phyloP scores from a whole-genome alignment of 2,329 filamentous ascomycete genomes.

The Bertia moriformis region DNA sequence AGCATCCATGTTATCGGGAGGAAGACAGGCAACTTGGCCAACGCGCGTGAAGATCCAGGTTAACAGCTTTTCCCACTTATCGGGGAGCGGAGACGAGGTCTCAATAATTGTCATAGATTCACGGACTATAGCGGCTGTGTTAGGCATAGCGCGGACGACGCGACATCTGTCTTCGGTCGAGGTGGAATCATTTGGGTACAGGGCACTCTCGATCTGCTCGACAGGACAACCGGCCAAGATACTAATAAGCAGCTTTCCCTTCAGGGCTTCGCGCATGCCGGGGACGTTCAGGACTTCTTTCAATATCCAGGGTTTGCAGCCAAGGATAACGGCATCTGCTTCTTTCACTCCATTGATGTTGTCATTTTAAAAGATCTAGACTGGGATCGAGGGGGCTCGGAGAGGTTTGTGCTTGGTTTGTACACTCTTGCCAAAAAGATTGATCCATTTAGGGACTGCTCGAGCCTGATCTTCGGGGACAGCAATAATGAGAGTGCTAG shows the following conservation, averaged over 20 bases:
- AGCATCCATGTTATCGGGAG: conserved; percentile 55
- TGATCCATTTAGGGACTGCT: no score
- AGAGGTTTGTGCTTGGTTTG: no score
- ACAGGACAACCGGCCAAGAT: conserved; percentile 67
- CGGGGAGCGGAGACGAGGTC: conserved; percentile 40
- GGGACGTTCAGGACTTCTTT: conserved; percentile 49
- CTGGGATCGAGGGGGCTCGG: no score
- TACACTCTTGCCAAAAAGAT: no score
- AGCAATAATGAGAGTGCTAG: no score
- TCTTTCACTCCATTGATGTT: no score
- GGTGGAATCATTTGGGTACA: conserved; percentile 39
- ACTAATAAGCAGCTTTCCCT: conserved; percentile 68
- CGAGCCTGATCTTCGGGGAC: no score
- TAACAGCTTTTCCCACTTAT: conserved; percentile 38
- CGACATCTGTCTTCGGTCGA: conserved; percentile 35
- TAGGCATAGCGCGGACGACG: conserved; percentile 71
- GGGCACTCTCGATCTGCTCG: conserved; percentile 47
- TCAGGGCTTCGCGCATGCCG: conserved; percentile 58
- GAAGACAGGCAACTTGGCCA: conserved; percentile 55
- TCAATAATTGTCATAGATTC: conserved; percentile 75
- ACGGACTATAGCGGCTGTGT: conserved; percentile 64
- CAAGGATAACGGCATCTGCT: conserved; percentile 62
- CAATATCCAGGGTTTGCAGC: conserved; percentile 69
- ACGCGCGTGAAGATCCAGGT: conserved; percentile 67
- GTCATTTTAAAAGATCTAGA: no score